phyloP scores from a whole-genome alignment of 2,329 filamentous ascomycete genomes.

The Chaetomiaceae sp. region DNA sequence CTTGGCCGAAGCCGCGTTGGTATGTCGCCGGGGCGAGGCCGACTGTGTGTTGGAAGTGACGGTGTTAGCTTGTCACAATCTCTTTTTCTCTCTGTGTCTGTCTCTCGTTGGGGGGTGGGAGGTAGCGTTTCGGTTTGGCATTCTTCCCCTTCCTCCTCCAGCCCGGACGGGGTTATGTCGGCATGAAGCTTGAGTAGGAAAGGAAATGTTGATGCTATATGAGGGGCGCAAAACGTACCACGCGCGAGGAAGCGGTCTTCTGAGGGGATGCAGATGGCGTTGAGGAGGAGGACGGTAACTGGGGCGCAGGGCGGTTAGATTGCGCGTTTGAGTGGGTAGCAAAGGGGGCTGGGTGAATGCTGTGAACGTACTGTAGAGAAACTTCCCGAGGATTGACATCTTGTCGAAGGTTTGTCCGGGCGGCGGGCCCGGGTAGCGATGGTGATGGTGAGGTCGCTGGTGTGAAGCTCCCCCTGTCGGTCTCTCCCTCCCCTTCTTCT shows the following conservation, averaged over 20 bases:
- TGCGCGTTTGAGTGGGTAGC: background rate
- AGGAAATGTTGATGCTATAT: too few species aligned
- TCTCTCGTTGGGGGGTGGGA: background rate
- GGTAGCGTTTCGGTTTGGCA: too few species aligned
- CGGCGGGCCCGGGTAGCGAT: background rate
- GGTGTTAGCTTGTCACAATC: slow-evolving; percentile 21
- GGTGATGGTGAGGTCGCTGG: background rate
- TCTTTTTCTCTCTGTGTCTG: too few species aligned
- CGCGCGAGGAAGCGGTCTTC: slow-evolving; percentile 73
- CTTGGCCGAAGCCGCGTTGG: slow-evolving; percentile 74
- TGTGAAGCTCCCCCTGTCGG: too few species aligned
- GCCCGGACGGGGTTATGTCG: too few species aligned
- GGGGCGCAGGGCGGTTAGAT: slow-evolving; percentile 3
- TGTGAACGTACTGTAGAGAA: slow-evolving; percentile 29
- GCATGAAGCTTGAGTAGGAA: too few species aligned
- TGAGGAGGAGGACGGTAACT: slow-evolving; percentile 85
- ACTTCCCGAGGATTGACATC: slow-evolving; percentile 31
- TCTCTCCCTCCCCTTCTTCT: background rate
- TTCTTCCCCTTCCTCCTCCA: too few species aligned
- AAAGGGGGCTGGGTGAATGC: background rate
- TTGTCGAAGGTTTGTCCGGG: slow-evolving; percentile 6
- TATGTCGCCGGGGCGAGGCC: slow-evolving; percentile 68
- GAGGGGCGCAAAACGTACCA: slow-evolving; percentile 62
- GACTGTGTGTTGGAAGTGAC: slow-evolving; percentile 67
- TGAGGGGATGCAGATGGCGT: slow-evolving; percentile 73